Evolutionary conservation across 139 green algal species (phyloP).

Genomic region (Astrephomene gubernaculifera): DNA sequence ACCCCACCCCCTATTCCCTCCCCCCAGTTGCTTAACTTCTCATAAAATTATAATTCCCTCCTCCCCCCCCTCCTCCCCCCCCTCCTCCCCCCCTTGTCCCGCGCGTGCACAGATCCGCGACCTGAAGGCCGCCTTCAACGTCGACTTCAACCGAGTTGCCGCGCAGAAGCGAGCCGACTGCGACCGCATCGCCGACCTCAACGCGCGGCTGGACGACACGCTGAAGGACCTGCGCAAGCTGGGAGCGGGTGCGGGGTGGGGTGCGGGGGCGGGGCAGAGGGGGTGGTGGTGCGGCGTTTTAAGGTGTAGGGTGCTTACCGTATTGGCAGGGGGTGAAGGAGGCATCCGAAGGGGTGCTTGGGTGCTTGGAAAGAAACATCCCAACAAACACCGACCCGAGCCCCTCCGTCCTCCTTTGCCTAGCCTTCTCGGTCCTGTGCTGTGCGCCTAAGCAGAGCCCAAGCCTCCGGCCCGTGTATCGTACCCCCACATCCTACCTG

Average conservation of each 20-base stretch:
- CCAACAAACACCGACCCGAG: no score
- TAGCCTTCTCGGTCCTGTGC: no score
- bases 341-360: not conserved
- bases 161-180: constrained; percentile 39
- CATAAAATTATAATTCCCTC: no score
- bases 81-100: not conserved
- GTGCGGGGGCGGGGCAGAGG: no score
- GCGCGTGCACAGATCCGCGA: constrained; percentile 19
- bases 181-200: constrained; percentile 57
- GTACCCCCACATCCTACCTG: no score
- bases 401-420: no score
- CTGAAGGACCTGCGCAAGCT: constrained; percentile 40
- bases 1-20: no score
- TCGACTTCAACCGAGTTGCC: constrained; percentile 30
- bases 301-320: no score
- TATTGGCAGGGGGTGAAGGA: not conserved
- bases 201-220: constrained; percentile 52
- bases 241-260: constrained; percentile 16
- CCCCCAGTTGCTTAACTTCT: not conserved
- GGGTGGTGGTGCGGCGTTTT: no score
- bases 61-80: not conserved
- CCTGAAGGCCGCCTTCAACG: constrained; percentile 52
- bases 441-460: no score
- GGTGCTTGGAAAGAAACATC: no score
- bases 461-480: no score